Evolutionary conservation across 371 early-diverging fungal genomes (phyloP), one percentile per base, ranked within the genome.

Genomic region (Lichtheimia ornata): DNA sequence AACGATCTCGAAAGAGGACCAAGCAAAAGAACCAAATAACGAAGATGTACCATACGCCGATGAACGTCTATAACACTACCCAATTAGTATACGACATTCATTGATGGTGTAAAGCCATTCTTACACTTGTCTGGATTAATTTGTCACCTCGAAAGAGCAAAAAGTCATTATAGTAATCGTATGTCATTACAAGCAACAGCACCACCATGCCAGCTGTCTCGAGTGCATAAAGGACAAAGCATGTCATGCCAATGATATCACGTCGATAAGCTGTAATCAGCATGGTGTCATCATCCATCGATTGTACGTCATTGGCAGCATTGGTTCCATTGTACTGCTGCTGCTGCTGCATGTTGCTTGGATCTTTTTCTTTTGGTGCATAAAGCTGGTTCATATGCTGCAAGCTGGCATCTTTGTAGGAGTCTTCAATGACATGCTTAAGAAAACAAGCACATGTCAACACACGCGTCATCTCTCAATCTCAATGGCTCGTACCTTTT

Each of bases 21-120:
- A 90, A 58, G 9, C 59, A 56, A 15, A 83, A 64, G 67, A 89
- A 84, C 91, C 91, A 90, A 43, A 84, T 42, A 22, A 82, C 81
- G 18, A 82, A 77, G 57, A 91, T 56, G 62, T 89, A 88, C 92
- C 92, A 91, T 70, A 71, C 69, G 44, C 67, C 79, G 30, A 79
- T 79, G 59, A 76, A 79, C 60, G 47, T 47, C 47, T 47, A 47
- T 11, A 63, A 43, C 67, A 51, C n/a, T n/a, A n/a, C 3, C 53
- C 49, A 25, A 72, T 75, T 11, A 75, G 22, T 13, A 49, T 17
- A 40, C 69, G 67, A 13, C 63, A 62, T 47, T 76, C 71, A 59
- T 73, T 73, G 15, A 72, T 70, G 20, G 73, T 70, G 54, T 74
- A 63, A 2, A 62, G 17, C 61, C 2, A 35, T 22, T 5, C 47